These are phyloP conservation scores for sweet orange (Citrus sinensis) DNA, from an alignment of 345 rosid species.

Conservation along the genomic window DNA sequence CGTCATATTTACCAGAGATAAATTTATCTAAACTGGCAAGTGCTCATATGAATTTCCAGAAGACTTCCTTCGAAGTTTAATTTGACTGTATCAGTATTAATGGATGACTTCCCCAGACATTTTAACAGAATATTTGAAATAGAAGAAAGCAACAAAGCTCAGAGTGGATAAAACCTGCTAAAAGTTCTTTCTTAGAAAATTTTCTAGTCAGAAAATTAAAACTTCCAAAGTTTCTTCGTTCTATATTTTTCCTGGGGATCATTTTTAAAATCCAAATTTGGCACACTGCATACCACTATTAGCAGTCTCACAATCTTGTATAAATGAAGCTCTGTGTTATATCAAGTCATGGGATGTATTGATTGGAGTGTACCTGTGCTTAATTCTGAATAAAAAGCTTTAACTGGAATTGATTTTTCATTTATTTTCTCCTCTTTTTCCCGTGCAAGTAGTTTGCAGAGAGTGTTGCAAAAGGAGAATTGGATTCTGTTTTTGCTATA, in stretches of 20 bases:
- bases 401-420: no score
- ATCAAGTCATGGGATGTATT: background rate
- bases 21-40: background rate
- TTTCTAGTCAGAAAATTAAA: background rate
- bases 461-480: constrained; percentile 77
- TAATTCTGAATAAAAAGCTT: no score
- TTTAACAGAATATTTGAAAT: background rate
- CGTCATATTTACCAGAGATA: background rate
- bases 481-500: constrained; percentile 78
- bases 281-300: background rate
- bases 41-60: background rate
- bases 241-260: background rate
- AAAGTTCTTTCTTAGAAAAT: background rate
- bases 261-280: background rate
- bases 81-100: background rate
- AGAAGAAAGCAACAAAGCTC: no score
- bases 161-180: background rate
- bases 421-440: background rate
- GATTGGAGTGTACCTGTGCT: background rate
- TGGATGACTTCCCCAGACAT: no score
- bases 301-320: background rate
- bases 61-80: background rate
- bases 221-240: background rate
- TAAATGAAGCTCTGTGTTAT: background rate
- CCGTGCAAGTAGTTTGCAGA: constrained; percentile 13